Conservation (phyloP, 225 moss, liverwort and hornwort species). For the Bryum argenteum region DNA sequence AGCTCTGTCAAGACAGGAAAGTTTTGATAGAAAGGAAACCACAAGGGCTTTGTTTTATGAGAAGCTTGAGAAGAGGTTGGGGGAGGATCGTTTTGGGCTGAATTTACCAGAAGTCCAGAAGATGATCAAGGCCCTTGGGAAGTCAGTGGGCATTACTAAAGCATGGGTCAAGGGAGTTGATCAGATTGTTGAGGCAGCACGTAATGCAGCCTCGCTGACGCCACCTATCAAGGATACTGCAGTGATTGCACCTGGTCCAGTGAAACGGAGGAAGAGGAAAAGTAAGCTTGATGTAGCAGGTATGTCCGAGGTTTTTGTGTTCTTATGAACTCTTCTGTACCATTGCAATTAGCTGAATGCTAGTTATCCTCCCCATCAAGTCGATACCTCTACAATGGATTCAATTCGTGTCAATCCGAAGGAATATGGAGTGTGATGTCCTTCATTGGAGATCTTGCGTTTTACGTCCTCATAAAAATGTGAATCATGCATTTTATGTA, state of each 20-base stretch:
- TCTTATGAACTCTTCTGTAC: conserved; percentile 1
- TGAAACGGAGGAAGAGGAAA: conserved; percentile 57
- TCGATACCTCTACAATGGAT: conserved; percentile 5
- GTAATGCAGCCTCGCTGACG: conserved; percentile 30
- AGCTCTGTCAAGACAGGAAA: conserved; percentile 39
- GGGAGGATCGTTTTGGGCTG: conserved; percentile 81
- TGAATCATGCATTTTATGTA: conserved; percentile 1
- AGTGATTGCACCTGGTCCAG: conserved; percentile 37
- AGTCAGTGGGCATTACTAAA: conserved; percentile 31
- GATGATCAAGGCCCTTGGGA: conserved; percentile 64
- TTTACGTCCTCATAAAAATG: not conserved
- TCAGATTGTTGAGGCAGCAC: conserved; percentile 45
- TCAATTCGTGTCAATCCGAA: conserved; percentile 1
- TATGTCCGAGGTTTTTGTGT: conserved; percentile 26
- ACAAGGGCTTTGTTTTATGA: conserved; percentile 42
- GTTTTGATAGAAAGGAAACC: conserved; percentile 43
- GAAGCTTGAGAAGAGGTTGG: conserved; percentile 61
- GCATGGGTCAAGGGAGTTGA: conserved; percentile 45
- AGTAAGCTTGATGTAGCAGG: conserved; percentile 49
- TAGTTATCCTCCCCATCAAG: conserved; percentile 5
- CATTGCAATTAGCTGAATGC: conserved; percentile 18
- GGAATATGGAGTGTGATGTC: not conserved
- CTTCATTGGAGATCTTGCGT: conserved; percentile 24
- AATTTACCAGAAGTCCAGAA: conserved; percentile 60
- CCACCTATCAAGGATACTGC: conserved; percentile 31